Evolutionary conservation across 2,329 filamentous ascomycete genomes (phyloP), one percentile per base, ranked within the genome.

Genomic region (Salinomyces thailandicus): DNA sequence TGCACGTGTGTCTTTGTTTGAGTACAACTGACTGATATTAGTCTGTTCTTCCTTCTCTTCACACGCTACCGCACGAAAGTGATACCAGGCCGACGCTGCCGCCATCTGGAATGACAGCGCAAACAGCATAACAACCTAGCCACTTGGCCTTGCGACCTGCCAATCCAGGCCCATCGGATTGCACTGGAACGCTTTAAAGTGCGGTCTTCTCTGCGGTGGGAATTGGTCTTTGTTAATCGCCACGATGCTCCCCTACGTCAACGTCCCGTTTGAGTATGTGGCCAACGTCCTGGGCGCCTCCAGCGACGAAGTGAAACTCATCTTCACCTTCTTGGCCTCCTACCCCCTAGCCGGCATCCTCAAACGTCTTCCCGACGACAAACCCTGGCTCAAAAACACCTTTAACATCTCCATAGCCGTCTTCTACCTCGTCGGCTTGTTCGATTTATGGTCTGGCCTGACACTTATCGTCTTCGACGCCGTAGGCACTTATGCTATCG

Each of bases 341-440:
- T 98, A 93, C 56, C 91, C 91, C 2, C 72, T 98, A 37, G 85
- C 91, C 32, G 91, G 73, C 16, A 60, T 93, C 17, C 71, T 98
- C 6, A 98, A 98, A 62, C 76, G 91, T 36, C 72, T 98, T 14
- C 89, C 91, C 19, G 91, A 98, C 64, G 66, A 75, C 33, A 78
- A 81, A 35, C 89, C 89, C 37, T 78, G 77, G 51, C 73, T 77
- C 51, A 96, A 96, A 66, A 96, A 96, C 60, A 56, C 79, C 12
- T 96, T 95, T 62, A 85, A 81, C 43, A 80, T 96, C 46, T 65
- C 68, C 18, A 76, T 85, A 12, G 83, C 83, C 3, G 58, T 91
- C 16, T 96, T 98, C 67, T 96, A 94, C 60, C 72, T 98, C 5
- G 72, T 98, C 38, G 91, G 91, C 18, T 73, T 98, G 3, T 98